Evolutionary conservation across 1,284 basidiomycete species (phyloP), one percentile per base, ranked within the genome.

Genomic region (Pyrrhoderma noxium): DNA sequence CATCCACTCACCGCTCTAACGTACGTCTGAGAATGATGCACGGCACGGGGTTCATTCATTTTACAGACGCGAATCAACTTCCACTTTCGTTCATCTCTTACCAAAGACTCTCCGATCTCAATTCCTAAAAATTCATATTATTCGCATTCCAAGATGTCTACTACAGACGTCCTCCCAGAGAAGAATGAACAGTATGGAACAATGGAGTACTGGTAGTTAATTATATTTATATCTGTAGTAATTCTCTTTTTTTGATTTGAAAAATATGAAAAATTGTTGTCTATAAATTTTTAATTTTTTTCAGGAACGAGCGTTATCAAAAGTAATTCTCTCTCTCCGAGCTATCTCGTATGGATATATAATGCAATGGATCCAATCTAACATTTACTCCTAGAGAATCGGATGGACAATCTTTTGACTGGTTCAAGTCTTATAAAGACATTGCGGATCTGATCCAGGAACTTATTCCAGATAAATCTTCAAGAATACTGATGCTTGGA

Each of bases 401-500:
- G 46, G 38, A 40, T 14, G 79, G 80, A 22, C 69, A 71, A 3
- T 73, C 82, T 1, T 94, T 93, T 58, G 93, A 95, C 69, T 95
- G 86, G 87, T 90, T 89, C 69, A 89, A 88, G 61, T 79, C 79
- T 7, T 89, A 88, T 59, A 64, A 65, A 2, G 85, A 91, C 51
- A 70, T 90, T 14, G 73, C 79, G 11, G 64, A 74, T 49, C 67
- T 84, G 22, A 64, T 91, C 21, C 70, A 73, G 36, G 73, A 74
- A 41, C 66, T 84, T 39, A 76, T 93, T 19, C 85, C 85, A 0
- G 66, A 81, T 53, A 87, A 79, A 62, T 65, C 67, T 2, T 74
- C 83, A 1, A 70, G 77, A 25, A 88, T 95, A 57, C 67, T 94
- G 53, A 90, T 95, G 79, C 78, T 96, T 7, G 93, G 93, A 44